Conservation (phyloP, 139 green algal species). For the Closterium sp. region DNA sequence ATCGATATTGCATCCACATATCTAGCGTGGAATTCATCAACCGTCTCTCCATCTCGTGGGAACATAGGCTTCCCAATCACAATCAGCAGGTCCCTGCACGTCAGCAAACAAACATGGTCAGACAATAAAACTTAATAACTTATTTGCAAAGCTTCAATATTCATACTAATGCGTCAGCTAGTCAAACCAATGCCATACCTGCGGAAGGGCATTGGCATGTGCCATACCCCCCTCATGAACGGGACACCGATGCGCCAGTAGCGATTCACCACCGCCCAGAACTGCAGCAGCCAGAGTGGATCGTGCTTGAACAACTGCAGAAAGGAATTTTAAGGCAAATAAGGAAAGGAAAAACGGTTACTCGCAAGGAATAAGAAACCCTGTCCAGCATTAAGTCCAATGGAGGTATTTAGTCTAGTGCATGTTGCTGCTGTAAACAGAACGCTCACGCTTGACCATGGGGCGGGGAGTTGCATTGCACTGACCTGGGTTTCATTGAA, state of each 20-base stretch:
- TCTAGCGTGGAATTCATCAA: conserved; percentile 36
- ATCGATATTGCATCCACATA: conserved; percentile 18
- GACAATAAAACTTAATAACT: too few relatives aligned
- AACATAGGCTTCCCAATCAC: conserved; percentile 43
- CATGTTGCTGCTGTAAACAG: too few relatives aligned
- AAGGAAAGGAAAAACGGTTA: neutral
- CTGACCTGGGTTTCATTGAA: conserved; percentile 52
- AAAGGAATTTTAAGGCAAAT: neutral
- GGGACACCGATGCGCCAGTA: conserved; percentile 35
- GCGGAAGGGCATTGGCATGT: conserved; percentile 48
- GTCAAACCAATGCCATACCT: conserved; percentile 11
- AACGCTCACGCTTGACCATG: too few relatives aligned
- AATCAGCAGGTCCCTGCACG: conserved; percentile 26
- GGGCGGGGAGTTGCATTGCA: too few relatives aligned
- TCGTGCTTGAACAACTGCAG: conserved; percentile 50
- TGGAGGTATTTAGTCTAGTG: too few relatives aligned
- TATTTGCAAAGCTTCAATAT: too few relatives aligned
- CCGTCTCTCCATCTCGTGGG: conserved; percentile 13
- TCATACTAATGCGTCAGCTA: too few relatives aligned
- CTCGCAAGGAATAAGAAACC: too few relatives aligned
- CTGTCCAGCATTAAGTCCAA: too few relatives aligned
- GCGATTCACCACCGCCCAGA: conserved; percentile 44
- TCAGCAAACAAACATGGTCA: neutral
- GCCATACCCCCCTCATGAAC: conserved; percentile 44
- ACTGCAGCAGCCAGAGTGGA: conserved; percentile 30